A percentile compares a stretch with the other conserved stretches of the same genome.
Conservation (phyloP, 2,329 filamentous ascomycete species). For the Neonectria punicea region DNA sequence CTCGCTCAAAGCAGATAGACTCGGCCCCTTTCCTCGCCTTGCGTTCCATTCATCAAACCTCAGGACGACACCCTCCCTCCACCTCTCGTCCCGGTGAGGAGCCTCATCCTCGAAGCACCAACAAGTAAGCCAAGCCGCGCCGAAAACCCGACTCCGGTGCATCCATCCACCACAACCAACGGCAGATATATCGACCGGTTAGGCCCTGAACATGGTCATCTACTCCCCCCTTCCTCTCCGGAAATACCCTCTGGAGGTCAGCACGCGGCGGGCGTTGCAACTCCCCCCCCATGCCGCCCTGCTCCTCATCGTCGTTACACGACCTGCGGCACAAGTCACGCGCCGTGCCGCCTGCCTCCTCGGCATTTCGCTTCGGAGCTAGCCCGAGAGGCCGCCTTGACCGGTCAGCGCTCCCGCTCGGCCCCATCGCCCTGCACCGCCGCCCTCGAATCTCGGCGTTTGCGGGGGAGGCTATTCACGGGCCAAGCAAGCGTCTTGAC, state of each 20-base stretch:
- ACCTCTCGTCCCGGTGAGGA: slow-evolving; percentile 2
- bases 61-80: background rate
- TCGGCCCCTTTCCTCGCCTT: slow-evolving; percentile 7
- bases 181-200: slow-evolving; percentile 31
- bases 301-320: slow-evolving; percentile 32
- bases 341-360: slow-evolving; percentile 16
- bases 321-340: slow-evolving; percentile 22
- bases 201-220: slow-evolving; percentile 20
- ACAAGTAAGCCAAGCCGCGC: slow-evolving; percentile 28
- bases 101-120: slow-evolving; percentile 20
- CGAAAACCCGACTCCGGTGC: slow-evolving; percentile 24
- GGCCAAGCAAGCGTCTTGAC: slow-evolving; percentile 1
- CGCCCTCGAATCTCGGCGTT: background rate
- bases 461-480: slow-evolving; percentile 14
- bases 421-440: slow-evolving; percentile 1
- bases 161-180: slow-evolving; percentile 28
- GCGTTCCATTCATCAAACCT: background rate
- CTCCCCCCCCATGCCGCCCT: slow-evolving; percentile 11
- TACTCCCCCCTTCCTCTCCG: slow-evolving; percentile 9
- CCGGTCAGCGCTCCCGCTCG: slow-evolving; percentile 14
- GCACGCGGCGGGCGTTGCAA: slow-evolving; percentile 2
- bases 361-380: slow-evolving; percentile 2
- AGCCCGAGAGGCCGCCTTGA: slow-evolving; percentile 7
- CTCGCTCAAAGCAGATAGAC: slow-evolving; percentile 26
- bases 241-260: slow-evolving; percentile 1